These are phyloP conservation scores for Pseudogymnoascus verrucosus DNA, from an alignment of 2,329 filamentous ascomycete species.

Conservation along the genomic window DNA sequence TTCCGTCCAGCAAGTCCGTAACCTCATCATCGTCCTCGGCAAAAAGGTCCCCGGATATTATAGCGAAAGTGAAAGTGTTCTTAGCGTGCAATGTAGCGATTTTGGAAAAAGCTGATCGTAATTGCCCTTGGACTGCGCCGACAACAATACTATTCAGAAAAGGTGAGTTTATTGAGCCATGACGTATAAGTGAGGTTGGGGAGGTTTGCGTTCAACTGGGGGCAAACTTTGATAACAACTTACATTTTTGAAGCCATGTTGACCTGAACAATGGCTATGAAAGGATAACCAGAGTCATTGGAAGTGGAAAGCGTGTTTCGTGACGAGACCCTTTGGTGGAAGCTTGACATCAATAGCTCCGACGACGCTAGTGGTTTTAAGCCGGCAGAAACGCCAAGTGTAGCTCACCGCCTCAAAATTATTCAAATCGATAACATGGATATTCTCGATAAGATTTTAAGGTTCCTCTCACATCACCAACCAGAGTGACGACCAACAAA, in stretches of 20 bases:
- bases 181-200: conserved; percentile 16
- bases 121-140: conserved; percentile 72
- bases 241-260: conserved; percentile 51
- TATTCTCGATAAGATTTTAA: conserved; percentile 9
- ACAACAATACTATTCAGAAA: conserved; percentile 45
- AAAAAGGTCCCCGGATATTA: conserved; percentile 81
- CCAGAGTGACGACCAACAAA: conserved; percentile 6
- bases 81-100: conserved; percentile 73
- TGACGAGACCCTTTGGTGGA: neutral
- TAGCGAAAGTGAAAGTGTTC: conserved; percentile 78
- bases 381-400: conserved; percentile 2
- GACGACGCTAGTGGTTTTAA: neutral
- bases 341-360: conserved; percentile 1
- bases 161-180: conserved; percentile 13
- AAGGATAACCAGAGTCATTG: neutral
- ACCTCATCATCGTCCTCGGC: conserved; percentile 52
- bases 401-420: conserved; percentile 8
- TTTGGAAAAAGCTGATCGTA: conserved; percentile 71
- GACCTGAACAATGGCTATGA: neutral
- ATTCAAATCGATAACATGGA: conserved; percentile 7
- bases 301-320: neutral
- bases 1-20: conserved; percentile 60
- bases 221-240: conserved; percentile 17
- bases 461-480: conserved; percentile 5
- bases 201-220: neutral